A percentile compares a stretch with the other conserved stretches of the same genome.
Evolutionary conservation across 768 basidiomycete genomes (phyloP).

Genomic region (Lactarius akahatsu): DNA sequence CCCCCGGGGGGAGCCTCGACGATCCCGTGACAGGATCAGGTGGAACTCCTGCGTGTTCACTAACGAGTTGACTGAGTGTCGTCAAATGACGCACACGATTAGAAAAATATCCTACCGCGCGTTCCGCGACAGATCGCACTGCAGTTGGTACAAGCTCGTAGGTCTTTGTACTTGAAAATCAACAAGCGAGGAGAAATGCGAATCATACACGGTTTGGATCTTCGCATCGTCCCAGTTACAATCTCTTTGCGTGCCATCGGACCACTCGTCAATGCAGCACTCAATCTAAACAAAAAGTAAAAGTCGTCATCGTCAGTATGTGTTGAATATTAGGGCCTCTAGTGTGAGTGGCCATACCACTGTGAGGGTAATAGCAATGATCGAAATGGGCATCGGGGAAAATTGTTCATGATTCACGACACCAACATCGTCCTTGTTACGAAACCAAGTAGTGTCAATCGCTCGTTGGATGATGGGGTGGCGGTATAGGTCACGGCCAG

Average conservation of each 20-base stretch:
- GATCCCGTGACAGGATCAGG: not conserved
- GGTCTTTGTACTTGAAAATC: not conserved
- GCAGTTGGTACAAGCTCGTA: conserved; percentile 3
- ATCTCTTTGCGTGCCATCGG: not conserved
- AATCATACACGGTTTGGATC: not conserved
- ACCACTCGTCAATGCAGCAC: conserved; percentile 5
- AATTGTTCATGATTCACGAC: not conserved
- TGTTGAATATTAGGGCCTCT: no score
- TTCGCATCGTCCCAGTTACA: not conserved
- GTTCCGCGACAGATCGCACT: conserved; percentile 1
- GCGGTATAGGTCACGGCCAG: not conserved
- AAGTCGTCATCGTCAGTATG: not conserved
- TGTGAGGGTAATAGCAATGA: conserved; percentile 5
- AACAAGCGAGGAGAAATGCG: not conserved
- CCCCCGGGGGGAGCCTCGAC: not conserved
- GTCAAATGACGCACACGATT: no score
- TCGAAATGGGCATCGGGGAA: not conserved
- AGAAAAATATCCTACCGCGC: conserved; percentile 2
- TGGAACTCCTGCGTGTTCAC: conserved; percentile 6
- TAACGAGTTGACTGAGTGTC: not conserved
- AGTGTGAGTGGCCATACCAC: not conserved
- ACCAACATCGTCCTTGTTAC: conserved; percentile 8
- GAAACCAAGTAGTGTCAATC: conserved; percentile 10
- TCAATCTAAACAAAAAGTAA: not conserved
- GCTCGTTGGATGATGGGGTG: conserved; percentile 15